These are phyloP conservation scores for Suhomyces taliae DNA, from an alignment of 1,139 yeast genomes.

Conservation along the genomic window DNA sequence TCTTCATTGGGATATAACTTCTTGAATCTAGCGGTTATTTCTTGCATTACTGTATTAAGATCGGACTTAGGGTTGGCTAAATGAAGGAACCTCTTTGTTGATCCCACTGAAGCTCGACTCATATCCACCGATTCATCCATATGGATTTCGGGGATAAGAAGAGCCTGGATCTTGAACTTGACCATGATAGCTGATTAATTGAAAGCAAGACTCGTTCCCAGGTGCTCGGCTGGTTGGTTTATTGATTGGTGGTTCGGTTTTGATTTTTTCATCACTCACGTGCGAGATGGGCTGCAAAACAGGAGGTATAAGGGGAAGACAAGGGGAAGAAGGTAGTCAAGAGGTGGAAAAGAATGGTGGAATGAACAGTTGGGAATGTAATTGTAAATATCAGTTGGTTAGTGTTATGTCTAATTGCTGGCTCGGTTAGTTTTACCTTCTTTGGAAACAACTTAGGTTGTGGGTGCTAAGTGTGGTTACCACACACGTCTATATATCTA, in stretches of 20 bases:
- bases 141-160: constrained; percentile 33
- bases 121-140: constrained; percentile 17
- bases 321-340: too few relatives aligned
- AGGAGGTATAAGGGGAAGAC: too few relatives aligned
- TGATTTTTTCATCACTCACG: constrained; percentile 1
- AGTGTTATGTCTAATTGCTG: too few relatives aligned
- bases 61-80: constrained; percentile 50
- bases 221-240: not conserved
- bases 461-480: too few relatives aligned
- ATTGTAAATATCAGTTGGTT: too few relatives aligned
- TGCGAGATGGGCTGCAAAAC: not conserved
- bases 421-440: too few relatives aligned
- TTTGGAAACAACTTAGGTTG: too few relatives aligned
- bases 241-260: not conserved
- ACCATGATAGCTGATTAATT: constrained; percentile 15
- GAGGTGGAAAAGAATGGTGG: too few relatives aligned
- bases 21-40: constrained; percentile 50
- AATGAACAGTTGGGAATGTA: too few relatives aligned
- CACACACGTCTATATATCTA: too few relatives aligned
- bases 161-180: constrained; percentile 40
- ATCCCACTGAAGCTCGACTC: constrained; percentile 9
- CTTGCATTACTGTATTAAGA: constrained; percentile 49
- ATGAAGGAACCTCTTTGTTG: constrained; percentile 49
- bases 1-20: constrained; percentile 65
- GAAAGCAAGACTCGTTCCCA: not conserved